A percentile compares a stretch with the other conserved stretches of the same genome.
These are phyloP conservation scores for Talaromyces sp. DNA, from an alignment of 2,329 filamentous ascomycete species.

Conservation along the genomic window DNA sequence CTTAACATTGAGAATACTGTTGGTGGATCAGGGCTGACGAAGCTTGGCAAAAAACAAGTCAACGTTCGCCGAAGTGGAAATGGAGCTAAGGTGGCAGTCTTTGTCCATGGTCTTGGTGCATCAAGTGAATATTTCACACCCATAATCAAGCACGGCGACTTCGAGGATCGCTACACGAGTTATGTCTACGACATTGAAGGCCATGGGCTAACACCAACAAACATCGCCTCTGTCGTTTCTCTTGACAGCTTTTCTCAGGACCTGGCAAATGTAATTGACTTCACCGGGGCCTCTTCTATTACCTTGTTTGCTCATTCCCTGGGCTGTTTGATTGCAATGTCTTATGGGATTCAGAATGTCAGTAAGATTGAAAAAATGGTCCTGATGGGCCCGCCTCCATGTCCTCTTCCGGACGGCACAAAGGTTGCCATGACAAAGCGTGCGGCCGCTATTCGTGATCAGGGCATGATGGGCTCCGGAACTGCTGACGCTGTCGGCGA, in stretches of 20 bases:
- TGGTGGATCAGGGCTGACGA: not conserved
- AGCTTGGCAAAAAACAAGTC: not conserved
- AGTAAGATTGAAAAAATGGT: no score
- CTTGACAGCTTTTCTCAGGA: not conserved
- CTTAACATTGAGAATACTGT: not conserved
- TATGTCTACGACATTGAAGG: not conserved
- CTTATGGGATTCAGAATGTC: no score
- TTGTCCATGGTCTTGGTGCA: not conserved
- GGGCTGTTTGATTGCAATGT: no score
- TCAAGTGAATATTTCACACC: not conserved
- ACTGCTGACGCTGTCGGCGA: no score
- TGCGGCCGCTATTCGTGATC: no score
- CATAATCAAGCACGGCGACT: not conserved
- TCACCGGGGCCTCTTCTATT: not conserved
- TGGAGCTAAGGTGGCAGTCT: not conserved
- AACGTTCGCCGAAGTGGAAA: not conserved
- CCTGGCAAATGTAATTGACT: not conserved
- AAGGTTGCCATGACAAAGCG: no score
- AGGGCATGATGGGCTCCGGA: no score
- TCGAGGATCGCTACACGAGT: not conserved
- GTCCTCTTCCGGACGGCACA: no score
- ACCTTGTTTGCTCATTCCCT: no score
- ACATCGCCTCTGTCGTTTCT: not conserved
- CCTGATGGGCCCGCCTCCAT: no score
- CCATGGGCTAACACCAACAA: not conserved